Evolutionary conservation across 140 eudicot species (phyloP).

Genomic region (Bidens hawaiensis): DNA sequence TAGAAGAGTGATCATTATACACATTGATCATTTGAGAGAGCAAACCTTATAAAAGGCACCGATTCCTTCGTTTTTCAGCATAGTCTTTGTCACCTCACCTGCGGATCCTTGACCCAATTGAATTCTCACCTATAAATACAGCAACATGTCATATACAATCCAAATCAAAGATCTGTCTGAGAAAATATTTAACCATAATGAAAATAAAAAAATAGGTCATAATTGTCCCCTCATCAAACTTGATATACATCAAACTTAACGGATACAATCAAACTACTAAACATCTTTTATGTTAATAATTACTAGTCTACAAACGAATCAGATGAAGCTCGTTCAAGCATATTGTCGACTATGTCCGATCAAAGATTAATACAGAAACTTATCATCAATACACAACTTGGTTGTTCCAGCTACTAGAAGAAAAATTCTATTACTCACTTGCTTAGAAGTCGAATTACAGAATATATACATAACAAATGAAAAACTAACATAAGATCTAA

Average conservation of each 20-base stretch:
- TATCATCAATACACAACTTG: no score
- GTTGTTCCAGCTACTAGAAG: no score
- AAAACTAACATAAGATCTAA: no score
- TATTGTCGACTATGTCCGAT: background rate
- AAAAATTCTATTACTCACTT: no score
- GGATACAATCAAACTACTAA: no score
- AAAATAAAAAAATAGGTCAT: background rate
- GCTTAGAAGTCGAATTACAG: no score
- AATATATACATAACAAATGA: no score
- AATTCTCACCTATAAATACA: conserved; percentile 59
- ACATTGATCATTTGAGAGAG: background rate
- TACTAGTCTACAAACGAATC: no score
- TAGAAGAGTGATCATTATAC: background rate
- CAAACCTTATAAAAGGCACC: conserved; percentile 89
- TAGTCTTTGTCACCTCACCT: conserved; percentile 52
- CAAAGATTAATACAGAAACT: no score
- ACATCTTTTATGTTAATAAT: no score
- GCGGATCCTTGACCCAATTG: conserved; percentile 98
- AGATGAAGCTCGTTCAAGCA: no score
- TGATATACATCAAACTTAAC: background rate
- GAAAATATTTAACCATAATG: background rate
- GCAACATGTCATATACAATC: background rate
- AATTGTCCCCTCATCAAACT: background rate
- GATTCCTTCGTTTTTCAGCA: conserved; percentile 83
- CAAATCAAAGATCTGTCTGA: background rate